Percentiles rank a stretch among this genome's conserved stretches.
These are phyloP conservation scores for Mortierella sp. DNA, from an alignment of 371 early-diverging fungal genomes.

Conservation along the genomic window DNA sequence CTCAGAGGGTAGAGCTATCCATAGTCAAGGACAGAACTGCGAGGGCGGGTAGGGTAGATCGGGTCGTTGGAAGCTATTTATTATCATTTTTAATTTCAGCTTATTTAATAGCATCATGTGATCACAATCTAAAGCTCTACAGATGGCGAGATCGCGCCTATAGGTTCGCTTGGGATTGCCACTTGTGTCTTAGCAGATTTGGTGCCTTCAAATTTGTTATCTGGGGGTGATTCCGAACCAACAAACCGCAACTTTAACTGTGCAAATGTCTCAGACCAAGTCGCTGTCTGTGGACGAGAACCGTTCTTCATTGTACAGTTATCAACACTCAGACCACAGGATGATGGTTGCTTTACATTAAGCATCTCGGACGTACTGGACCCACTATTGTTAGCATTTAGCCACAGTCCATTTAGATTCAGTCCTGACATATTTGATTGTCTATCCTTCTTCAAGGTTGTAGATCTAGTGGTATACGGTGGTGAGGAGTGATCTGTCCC, in stretches of 20 bases:
- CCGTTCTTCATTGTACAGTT: slow-evolving; percentile 15
- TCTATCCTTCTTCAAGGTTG: slow-evolving; percentile 15
- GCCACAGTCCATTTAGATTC: slow-evolving; percentile 33
- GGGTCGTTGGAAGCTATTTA: background rate
- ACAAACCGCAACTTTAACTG: slow-evolving; percentile 27
- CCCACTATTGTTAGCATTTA: slow-evolving; percentile 2
- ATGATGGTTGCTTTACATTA: slow-evolving; percentile 6
- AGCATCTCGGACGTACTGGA: background rate
- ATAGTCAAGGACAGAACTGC: background rate
- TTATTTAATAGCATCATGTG: background rate
- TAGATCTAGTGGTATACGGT: slow-evolving; percentile 16
- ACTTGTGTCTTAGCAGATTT: background rate
- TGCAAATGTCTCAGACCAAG: slow-evolving; percentile 46
- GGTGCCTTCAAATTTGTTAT: background rate
- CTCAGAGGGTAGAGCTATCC: no score
- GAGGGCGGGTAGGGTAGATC: no score
- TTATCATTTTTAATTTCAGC: background rate
- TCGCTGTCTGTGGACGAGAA: slow-evolving; percentile 37
- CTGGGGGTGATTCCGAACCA: slow-evolving; percentile 7
- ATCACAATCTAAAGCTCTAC: background rate
- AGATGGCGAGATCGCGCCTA: background rate
- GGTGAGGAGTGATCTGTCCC: slow-evolving; percentile 43
- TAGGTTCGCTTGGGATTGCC: slow-evolving; percentile 7
- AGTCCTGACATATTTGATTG: slow-evolving; percentile 28
- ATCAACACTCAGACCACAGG: slow-evolving; percentile 30